These are phyloP conservation scores for Trichoderma guizhouense DNA, from an alignment of 2,329 filamentous ascomycete genomes.

Conservation along the genomic window DNA sequence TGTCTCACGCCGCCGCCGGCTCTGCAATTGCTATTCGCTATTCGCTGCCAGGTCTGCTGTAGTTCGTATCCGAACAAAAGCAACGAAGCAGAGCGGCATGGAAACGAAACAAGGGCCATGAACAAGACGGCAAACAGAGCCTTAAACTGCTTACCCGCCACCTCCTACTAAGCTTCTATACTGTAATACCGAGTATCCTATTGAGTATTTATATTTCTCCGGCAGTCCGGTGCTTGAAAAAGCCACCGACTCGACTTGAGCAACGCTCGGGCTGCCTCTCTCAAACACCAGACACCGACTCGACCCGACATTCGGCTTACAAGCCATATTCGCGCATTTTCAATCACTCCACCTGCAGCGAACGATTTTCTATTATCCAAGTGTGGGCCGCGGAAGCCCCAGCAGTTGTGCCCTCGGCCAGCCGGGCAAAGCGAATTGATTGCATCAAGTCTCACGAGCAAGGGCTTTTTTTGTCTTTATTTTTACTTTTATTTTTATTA, in stretches of 20 bases:
- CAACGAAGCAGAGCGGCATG: not conserved
- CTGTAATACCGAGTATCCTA: not conserved
- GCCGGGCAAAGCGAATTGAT: not conserved
- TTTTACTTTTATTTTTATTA: not conserved
- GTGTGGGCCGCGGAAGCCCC: slow-evolving; percentile 15
- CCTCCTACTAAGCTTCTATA: not conserved
- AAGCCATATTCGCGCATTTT: slow-evolving; percentile 18
- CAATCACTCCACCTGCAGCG: slow-evolving; percentile 8
- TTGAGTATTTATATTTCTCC: not conserved
- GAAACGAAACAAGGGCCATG: not conserved
- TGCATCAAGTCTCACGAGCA: not conserved
- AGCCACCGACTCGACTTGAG: not conserved
- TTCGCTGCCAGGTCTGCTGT: not conserved
- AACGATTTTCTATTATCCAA: slow-evolving; percentile 4
- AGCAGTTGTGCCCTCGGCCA: slow-evolving; percentile 1
- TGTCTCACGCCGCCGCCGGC: slow-evolving; percentile 9
- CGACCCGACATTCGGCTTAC: slow-evolving; percentile 16
- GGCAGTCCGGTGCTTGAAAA: not conserved
- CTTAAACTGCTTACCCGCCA: not conserved
- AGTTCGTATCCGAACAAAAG: slow-evolving; percentile 3
- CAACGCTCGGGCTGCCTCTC: not conserved
- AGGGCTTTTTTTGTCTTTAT: not conserved
- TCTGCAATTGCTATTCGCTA: not conserved
- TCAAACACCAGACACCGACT: slow-evolving; percentile 9
- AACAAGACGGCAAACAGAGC: not conserved